Evolutionary conservation across 1,284 basidiomycete species (phyloP), one percentile per base, ranked within the genome.

Genomic region (Earliella scabrosa): DNA sequence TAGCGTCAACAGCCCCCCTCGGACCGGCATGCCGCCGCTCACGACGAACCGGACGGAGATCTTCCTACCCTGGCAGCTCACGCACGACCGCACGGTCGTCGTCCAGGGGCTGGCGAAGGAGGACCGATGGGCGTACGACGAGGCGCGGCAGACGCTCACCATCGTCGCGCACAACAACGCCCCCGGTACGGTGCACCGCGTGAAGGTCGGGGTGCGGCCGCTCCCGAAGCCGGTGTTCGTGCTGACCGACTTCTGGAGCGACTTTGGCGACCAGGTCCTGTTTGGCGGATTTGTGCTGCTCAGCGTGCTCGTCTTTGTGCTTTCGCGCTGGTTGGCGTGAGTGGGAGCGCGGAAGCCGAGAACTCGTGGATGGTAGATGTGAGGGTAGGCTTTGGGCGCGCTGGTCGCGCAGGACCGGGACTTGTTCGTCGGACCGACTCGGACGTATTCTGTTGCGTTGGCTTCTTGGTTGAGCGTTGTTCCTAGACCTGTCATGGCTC

Each of bases 1-100:
- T 8, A 69, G 61, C 31, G 66, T 77, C 0, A 58, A 62, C 16
- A 58, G 68, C 10, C 79, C 81, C 1, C 80, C 82, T 2, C 68
- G 74, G 18, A 48, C 65, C 1, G 71, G 70, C 0, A 75, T 78
- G 58, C 73, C 75, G 0, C 58, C 66, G 2, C 71, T 87, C 26
- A 74, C 67, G 29, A 77, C 82, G 7, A 74, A 78, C 43, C 82
- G 88, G 63, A 94, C 93, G 11, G 92, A 94, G 71, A 86, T 95
- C 49, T 96, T 87, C 75, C 64, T 94, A 9, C 93, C 93, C 1
- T 79, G 82, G 1, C 68, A 78, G 59, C 69, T 92, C 26, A 75
- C 83, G 3, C 76, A 77, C n/a, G 82, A 82, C 0, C 74, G 87
- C 49, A 77, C 79, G 61, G 65, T 92, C 16, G 60, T 84, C 14